These are phyloP conservation scores for Teratosphaeria viscida DNA, from an alignment of 2,329 filamentous ascomycete species.

Conservation along the genomic window DNA sequence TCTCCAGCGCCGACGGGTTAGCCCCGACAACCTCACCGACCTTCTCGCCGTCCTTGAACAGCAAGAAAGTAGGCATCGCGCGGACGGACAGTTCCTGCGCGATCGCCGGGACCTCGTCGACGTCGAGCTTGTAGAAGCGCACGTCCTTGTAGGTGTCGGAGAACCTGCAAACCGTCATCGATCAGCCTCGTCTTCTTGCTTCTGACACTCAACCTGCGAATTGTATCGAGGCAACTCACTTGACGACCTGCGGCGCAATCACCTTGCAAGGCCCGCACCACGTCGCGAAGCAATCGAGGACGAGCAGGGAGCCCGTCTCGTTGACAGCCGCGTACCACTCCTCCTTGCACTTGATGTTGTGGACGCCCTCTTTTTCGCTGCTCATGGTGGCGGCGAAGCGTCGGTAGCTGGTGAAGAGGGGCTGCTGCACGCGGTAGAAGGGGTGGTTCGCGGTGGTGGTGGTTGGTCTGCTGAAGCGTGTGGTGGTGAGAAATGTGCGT, in stretches of 20 bases:
- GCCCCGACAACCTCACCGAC: conserved; percentile 67
- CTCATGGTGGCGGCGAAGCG: conserved; percentile 36
- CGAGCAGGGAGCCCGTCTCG: conserved; percentile 48
- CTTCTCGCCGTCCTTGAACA: conserved; percentile 74
- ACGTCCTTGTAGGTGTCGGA: conserved; percentile 50
- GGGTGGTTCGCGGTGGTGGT: neutral
- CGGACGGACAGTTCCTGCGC: conserved; percentile 68
- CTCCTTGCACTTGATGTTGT: conserved; percentile 45
- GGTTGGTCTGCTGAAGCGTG: conserved; percentile 18
- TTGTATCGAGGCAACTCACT: conserved; percentile 31
- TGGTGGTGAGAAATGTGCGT: conserved; percentile 34
- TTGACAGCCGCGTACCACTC: conserved; percentile 49
- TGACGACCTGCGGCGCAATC: conserved; percentile 65
- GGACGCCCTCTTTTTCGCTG: conserved; percentile 37
- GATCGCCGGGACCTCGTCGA: conserved; percentile 68
- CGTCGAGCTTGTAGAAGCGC: conserved; percentile 82
- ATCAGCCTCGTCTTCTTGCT: neutral
- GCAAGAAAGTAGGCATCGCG: conserved; percentile 84
- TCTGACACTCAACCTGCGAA: neutral
- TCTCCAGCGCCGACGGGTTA: conserved; percentile 58
- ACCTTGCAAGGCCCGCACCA: conserved; percentile 96
- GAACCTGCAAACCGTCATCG: conserved; percentile 35
- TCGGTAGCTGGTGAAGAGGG: conserved; percentile 14
- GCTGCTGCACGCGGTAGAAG: conserved; percentile 3
- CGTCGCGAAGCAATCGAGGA: conserved; percentile 77